Base-by-base conservation (phyloP, 2,329 filamentous ascomycete species). In the Ophiostoma sp. region DNA sequence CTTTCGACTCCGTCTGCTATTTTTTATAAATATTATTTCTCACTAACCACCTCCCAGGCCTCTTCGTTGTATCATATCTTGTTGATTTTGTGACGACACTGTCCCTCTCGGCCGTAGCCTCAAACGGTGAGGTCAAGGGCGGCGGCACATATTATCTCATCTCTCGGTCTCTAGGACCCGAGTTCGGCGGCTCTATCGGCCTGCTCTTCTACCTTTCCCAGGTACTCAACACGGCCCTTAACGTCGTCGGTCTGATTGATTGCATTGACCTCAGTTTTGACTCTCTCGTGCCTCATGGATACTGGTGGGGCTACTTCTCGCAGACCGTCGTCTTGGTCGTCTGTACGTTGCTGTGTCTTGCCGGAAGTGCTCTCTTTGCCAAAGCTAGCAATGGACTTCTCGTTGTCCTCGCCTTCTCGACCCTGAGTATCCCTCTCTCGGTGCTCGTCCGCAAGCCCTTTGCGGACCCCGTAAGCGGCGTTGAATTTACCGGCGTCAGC, bases 201-300 rank as follows among this genome's bases (percentile, higher is more conserved):
- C 87, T 97, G 31, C 89, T 97, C 15, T 97, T 97, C 81, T 97
- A 96, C 80, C 85, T 97, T n/a, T 93, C 94, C n/a, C 93, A 93
- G 76, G 91, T 93, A 1, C 89, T 97, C 79, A 97, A 95, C 79
- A 94, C 93, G 0, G 92, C 92, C 50, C 89, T 97, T 86, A 97
- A 97, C 79, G 89, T 95, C 31, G 93, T 97, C 59, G 94, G 93
- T 83, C 85, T 97, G 63, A 89, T 97, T 76, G 92, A 96, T 82
- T 97, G 93, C 78, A 86, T 97, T 73, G 89, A 89, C 70, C 87
- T 95, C 75, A 95, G 94, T 77, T 88, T 95, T 78, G 92, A 91
- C 1, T 79, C 84, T 22, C 84, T 87, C 66, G 86, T 97, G 45
- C 89, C 90, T 0, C 87, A 92, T 77, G 90, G 90, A 15, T 92